These are phyloP conservation scores for Candida xyloterini DNA, from an alignment of 805 yeast species.

Conservation along the genomic window DNA sequence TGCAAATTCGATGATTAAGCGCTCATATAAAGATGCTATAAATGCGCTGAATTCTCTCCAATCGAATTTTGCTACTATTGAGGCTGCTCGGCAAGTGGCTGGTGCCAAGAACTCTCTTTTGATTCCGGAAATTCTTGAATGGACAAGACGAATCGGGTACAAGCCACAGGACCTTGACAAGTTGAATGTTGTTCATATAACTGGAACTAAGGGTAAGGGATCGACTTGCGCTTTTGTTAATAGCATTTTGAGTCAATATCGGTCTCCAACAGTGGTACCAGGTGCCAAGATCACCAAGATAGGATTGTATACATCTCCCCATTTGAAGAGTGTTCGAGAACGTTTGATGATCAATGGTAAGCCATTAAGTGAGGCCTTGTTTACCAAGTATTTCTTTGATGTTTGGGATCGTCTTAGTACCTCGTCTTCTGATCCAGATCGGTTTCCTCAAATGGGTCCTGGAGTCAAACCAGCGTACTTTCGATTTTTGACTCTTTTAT, in stretches of 20 bases:
- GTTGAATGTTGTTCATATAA: constrained; percentile 81
- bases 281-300: constrained; percentile 48
- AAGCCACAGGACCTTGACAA: constrained; percentile 62
- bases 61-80: constrained; percentile 86
- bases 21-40: constrained; percentile 65
- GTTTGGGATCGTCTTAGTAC: constrained; percentile 76
- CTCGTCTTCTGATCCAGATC: constrained; percentile 49
- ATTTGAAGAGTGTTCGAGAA: constrained; percentile 88
- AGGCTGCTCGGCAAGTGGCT: constrained; percentile 74
- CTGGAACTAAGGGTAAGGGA: constrained; percentile 99
- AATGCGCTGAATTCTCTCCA: constrained; percentile 81
- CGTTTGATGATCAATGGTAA: constrained; percentile 83
- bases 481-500: constrained; percentile 81
- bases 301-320: constrained; percentile 97
- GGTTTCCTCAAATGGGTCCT: constrained; percentile 71
- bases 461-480: constrained; percentile 89
- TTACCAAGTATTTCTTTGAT: constrained; percentile 88
- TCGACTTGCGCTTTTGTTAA: constrained; percentile 94
- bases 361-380: constrained; percentile 77
- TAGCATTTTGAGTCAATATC: constrained; percentile 70
- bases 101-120: constrained; percentile 58
- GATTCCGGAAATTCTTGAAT: constrained; percentile 82
- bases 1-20: constrained; percentile 24
- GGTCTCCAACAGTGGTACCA: constrained; percentile 13
- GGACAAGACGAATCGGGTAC: constrained; percentile 71